Evolutionary conservation across 2,329 filamentous ascomycete species (phyloP), one percentile per base, ranked within the genome.

Genomic region (Botrytis elliptica): DNA sequence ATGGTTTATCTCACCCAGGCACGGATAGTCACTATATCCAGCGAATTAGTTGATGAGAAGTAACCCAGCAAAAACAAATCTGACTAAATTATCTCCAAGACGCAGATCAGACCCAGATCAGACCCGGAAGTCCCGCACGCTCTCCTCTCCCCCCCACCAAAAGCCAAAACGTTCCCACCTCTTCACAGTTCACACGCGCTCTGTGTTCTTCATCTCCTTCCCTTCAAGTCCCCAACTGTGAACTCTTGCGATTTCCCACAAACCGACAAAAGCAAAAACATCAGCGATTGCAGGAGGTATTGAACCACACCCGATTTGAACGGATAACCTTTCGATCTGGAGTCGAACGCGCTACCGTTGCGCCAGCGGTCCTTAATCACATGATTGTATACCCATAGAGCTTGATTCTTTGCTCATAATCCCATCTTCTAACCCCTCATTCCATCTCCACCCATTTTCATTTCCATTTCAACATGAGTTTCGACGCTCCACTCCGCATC

Each of bases 281-380:
- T 14, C 1, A 1, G 9, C 12, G 44, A 64, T 1, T 3, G 46
- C 4, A 52, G 22, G 74, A 71, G 75, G 74, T 68, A 73, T 74
- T 77, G 76, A 79, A 76, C 75, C 77, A 73, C 72, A 75, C 77
- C 78, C 73, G 78, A 79, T 79, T 79, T 78, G 78, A 79, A 79
- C 78, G 75, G 78, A 78, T 75, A 79, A 79, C 78, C 78, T 79
- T 79, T 77, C 76, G 78, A 76, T 79, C 78, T 79, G 78, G 78
- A 79, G 76, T 78, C 78, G 76, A 74, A 77, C 76, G 76, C 76
- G 76, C 74, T 76, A 76, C 75, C 75, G 75, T 76, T 76, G 75
- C 75, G 75, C 75, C 68, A 70, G 68, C 68, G 68, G 68, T 70
- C 68, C 68, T n/a, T 57, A 57, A 69, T 69, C 66, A 69, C 49